Base-by-base conservation (phyloP, 2,329 filamentous ascomycete species). In the Cladosporium sp. region DNA sequence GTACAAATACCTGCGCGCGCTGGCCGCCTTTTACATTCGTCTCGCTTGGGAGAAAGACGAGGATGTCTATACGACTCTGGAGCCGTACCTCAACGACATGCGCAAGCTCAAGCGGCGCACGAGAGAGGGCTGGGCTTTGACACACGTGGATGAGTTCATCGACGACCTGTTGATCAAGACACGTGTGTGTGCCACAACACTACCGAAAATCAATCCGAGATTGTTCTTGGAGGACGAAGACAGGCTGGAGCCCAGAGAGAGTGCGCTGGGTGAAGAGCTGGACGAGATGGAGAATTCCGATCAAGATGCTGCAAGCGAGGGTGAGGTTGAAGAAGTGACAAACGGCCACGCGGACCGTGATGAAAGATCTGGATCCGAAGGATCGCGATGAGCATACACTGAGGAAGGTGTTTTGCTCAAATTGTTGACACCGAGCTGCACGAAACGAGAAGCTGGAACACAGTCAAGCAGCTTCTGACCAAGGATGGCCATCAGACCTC, bases 1-100 rank as follows among this genome's bases (percentile, higher is more conserved):
- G 42, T 86, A 82, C 72, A 87, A 86, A 63, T 99, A 99, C 73
- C 78, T 99, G 55, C 86, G 92, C 58, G 92, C 90, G 0, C 78
- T 99, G 62, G 93, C 92, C 0, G 88, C 88, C 1, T 97, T 99
- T 72, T 97, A 99, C 73, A 84, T 96, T n/a, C 81, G 94, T 12
- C 77, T 99, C 66, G 96, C 94, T 17, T 87, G 93, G 70, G 83
- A 87, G 64, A 88, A 88, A 65, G 88, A 94, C 58, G 88, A 88
- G 66, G 88, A 95, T 54, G 87, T 97, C 4, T 96, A 93, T 73
- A 76, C 75, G 58, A 83, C 84, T 15, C 78, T 99, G 42, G 94
- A 99, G 77, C 90, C 91, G 25, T 86, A 89, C 58, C 77, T 99
- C 51, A 83, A 84, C 60, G 94, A 99, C 70, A 82, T 83, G 63